Evolutionary conservation across 805 yeast species (phyloP), one percentile per base, ranked within the genome.

Genomic region (Candida methanosorbosa): DNA sequence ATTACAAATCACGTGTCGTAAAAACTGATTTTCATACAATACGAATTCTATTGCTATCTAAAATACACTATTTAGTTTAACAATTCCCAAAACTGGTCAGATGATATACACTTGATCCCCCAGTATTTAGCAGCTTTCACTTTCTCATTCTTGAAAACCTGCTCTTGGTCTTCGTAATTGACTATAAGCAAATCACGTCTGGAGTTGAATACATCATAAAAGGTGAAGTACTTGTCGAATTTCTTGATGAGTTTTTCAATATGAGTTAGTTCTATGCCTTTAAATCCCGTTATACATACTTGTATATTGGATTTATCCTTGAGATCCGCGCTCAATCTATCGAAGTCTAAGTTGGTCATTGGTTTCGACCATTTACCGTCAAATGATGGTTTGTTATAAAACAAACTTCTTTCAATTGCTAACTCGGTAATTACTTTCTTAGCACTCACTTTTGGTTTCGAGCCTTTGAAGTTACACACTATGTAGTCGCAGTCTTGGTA

Each of bases 131-230:
- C 35, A 11, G 55, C 48, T 13, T 43, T 43, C 13, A 49, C 36
- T 36, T 56, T 56, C 18, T 44, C 39, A 11, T 41, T 40, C 11
- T 22, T 23, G 9, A 17, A 22, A 2, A 41, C 39, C 18, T 38
- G 43, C 5, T 29, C 16, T 13, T 38, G 35, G 17, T 38, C 33
- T 16, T 37, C 26, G 6, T 19, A 9, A 19, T 47, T 42, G 32
- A 70, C 57, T 1, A 85, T 56, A 26, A 85, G 58, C 6, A 81
- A 45, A 38, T 81, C 81, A 19, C 79, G 57, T 6, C 59, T 57
- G 9, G 63, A 54, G 9, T 68, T 70, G 38, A 84, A 63, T 4
- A 68, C 60, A 2, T 69, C 71, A 33, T 68, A 61, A 40, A 68
- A 67, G 25, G 63, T 63, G 32, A 77, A 70, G 27, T 78, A 32